phyloP scores from a whole-genome alignment of 257 asterid species.

The Leonotis leonurus region DNA sequence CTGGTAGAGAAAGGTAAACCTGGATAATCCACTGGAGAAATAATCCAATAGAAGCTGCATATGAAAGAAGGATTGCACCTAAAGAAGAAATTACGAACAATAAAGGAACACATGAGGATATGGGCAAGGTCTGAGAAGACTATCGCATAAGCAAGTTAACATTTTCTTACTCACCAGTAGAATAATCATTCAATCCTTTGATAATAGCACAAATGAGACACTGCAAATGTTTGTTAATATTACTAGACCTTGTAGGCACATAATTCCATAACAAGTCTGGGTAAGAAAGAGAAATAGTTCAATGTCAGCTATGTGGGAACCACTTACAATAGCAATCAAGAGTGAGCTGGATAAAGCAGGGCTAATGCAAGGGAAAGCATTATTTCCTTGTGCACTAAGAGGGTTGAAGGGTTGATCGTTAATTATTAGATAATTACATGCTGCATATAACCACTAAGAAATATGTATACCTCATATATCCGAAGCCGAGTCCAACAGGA shows the following conservation, averaged over 20 bases:
- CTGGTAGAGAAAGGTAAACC: constrained; percentile 2
- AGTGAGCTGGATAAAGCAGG: constrained; percentile 37
- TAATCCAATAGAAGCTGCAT: constrained; percentile 33
- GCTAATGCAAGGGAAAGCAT: constrained; percentile 33
- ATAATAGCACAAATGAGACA: constrained; percentile 28
- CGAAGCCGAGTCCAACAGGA: constrained; percentile 45
- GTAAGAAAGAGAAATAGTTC: constrained; percentile 1
- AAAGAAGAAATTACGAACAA: constrained; percentile 1
- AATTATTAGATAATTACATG: constrained; percentile 1
- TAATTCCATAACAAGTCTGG: neutral
- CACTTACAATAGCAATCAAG: constrained; percentile 35
- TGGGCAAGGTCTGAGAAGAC: neutral
- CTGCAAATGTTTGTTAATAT: constrained; percentile 18
- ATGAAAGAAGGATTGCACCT: constrained; percentile 32
- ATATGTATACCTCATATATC: constrained; percentile 35
- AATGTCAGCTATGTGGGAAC: neutral
- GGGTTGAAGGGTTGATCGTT: neutral
- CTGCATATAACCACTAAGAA: constrained; percentile 2
- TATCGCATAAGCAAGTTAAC: neutral
- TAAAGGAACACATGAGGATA: neutral
- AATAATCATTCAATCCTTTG: constrained; percentile 17
- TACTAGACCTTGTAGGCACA: constrained; percentile 7
- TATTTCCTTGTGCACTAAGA: constrained; percentile 38
- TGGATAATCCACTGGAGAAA: constrained; percentile 37
- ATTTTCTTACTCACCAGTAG: constrained; percentile 14